A percentile compares a stretch with the other conserved stretches of the same genome.
phyloP scores from a whole-genome alignment of 768 basidiomycete species.

The Lentinula lateritia region DNA sequence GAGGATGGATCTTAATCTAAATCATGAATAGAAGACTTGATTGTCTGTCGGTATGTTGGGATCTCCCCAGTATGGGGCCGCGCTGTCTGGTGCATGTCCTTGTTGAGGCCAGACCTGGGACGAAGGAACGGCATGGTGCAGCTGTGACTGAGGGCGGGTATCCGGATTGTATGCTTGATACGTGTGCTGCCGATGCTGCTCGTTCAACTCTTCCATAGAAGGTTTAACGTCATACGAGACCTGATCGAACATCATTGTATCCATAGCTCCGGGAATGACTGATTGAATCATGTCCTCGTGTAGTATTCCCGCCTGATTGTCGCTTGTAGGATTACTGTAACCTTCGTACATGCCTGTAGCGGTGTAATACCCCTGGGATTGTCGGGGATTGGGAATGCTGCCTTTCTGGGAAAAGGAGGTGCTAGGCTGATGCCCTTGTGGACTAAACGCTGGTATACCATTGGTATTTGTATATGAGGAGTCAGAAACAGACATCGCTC shows the following conservation, averaged over 20 bases:
- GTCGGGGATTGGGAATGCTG: background rate
- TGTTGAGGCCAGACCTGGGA: background rate
- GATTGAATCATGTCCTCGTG: conserved; percentile 2
- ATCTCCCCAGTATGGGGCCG: background rate
- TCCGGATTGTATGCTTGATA: background rate
- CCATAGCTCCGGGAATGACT: background rate
- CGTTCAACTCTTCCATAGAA: conserved; percentile 2
- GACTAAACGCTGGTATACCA: background rate
- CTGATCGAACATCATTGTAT: conserved; percentile 1
- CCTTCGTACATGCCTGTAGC: background rate
- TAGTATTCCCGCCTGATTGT: background rate
- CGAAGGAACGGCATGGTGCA: background rate
- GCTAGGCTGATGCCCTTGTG: conserved; percentile 1
- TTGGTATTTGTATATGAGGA: background rate
- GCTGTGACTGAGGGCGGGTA: background rate
- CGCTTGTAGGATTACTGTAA: background rate
- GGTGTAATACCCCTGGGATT: background rate
- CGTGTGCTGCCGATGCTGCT: conserved; percentile 4
- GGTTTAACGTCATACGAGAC: conserved; percentile 6
- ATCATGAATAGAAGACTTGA: background rate
- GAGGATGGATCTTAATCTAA: background rate
- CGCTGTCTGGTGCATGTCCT: background rate
- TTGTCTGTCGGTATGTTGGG: background rate
- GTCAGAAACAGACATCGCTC: background rate
- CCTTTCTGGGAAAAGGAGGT: background rate